These are phyloP conservation scores for Bombardia bombarda DNA, from an alignment of 495 filamentous ascomycete genomes.

Conservation along the genomic window DNA sequence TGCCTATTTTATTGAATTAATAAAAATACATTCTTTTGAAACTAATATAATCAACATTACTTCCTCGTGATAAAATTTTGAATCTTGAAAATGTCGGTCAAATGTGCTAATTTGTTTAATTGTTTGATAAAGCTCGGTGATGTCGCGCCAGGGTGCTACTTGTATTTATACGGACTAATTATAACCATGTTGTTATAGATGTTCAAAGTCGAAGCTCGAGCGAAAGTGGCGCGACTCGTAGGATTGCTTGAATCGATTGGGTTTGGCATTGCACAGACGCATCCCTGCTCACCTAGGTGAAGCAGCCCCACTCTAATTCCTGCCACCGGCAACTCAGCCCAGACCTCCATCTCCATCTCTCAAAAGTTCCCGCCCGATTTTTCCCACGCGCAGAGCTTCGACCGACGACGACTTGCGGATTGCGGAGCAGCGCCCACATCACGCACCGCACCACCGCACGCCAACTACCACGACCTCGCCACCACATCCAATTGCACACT, in stretches of 20 bases:
- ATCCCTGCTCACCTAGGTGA: conserved; percentile 5
- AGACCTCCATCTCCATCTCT: background rate
- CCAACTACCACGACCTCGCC: background rate
- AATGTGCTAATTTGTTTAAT: too few relatives aligned
- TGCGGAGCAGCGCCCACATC: conserved; percentile 3
- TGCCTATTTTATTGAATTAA: too few relatives aligned
- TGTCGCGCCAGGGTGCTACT: too few relatives aligned
- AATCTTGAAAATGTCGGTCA: too few relatives aligned
- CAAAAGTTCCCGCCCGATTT: background rate
- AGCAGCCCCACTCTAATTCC: conserved; percentile 4
- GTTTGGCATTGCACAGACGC: background rate
- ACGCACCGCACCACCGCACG: background rate
- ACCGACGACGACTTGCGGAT: background rate
- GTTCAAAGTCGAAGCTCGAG: too few relatives aligned
- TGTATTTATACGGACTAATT: too few relatives aligned
- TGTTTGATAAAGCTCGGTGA: too few relatives aligned
- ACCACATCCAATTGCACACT: background rate
- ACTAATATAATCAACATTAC: too few relatives aligned
- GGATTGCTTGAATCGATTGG: background rate
- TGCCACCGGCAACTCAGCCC: background rate
- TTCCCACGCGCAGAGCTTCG: conserved; percentile 3
- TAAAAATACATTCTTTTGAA: too few relatives aligned
- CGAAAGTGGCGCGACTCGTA: too few relatives aligned
- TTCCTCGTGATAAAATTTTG: too few relatives aligned
- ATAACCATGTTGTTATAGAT: too few relatives aligned